phyloP scores from a whole-genome alignment of 2,329 filamentous ascomycete species.

The Aspergillus fijiensis region DNA sequence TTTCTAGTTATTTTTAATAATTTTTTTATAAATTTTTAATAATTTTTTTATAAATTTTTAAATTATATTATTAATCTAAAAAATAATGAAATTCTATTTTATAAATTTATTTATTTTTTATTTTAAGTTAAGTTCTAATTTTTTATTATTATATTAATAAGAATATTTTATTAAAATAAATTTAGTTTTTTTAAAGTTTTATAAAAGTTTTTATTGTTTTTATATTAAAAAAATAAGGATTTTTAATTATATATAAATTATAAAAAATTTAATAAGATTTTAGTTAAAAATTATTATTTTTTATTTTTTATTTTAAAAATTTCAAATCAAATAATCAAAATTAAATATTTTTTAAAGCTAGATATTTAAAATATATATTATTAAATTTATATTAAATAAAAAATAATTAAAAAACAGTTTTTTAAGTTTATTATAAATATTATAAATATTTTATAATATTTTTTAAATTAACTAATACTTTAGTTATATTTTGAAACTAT shows the following conservation, averaged over 20 bases:
- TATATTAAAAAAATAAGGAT: not conserved
- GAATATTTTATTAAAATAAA: not conserved
- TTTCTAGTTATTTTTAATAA: no score
- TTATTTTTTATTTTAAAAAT: not conserved
- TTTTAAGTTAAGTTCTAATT: not conserved
- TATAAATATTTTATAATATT: not conserved
- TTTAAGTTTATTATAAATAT: not conserved
- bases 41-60: no score
- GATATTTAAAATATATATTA: not conserved
- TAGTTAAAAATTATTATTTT: not conserved
- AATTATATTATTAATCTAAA: no score
- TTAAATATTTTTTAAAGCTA: not conserved
- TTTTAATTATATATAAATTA: no score
- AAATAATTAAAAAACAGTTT: not conserved
- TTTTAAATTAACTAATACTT: no score
- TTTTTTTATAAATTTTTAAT: no score
- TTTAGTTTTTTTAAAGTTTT: not conserved
- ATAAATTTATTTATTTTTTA: no score
- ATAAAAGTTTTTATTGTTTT: not conserved
- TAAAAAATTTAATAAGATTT: no score
- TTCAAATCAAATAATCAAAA: no score
- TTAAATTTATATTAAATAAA: not conserved
- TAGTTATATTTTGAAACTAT: no score
- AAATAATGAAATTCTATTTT: no score
- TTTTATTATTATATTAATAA: slow-evolving; percentile 5